Base-by-base conservation (phyloP, 2,329 filamentous ascomycete genomes). In the Talaromyces sp. region DNA sequence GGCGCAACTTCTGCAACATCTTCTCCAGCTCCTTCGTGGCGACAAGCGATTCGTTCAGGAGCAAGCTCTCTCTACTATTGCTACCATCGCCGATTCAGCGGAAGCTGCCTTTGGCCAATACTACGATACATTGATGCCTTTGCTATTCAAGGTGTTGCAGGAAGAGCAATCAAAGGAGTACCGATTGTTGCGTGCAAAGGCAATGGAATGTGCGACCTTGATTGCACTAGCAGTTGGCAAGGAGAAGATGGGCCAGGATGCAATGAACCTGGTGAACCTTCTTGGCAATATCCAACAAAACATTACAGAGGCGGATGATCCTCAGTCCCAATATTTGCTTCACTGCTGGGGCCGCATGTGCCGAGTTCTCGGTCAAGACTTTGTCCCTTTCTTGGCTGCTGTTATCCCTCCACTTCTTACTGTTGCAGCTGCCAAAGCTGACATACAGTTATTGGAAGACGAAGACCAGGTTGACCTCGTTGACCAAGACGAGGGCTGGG, bases 331-430 rank as follows among this genome's bases (percentile, higher is more conserved):
- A 69, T 99, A 99, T 74, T 83, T 99, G 38, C 90, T 99, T 77
- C 94, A 99, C 81, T 99, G 94, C 79, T 99, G 94, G 94, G 94
- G 94, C 57, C 88, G 94, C 54, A 99, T 99, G 94, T 97, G 93
- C 77, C 88, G 94, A 65, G 93, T 99, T 31, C 84, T 99, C 64
- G 92, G 90, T 21, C 80, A 85, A 54, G 92, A 97, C 68, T 99
- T 99, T 75, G 82, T 97, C 12, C 92, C 92, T 17, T 99, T 95
- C 81, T 82, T 99, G 58, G 87, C 88, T 41, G 92, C 87, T 55
- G 94, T 99, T 64, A 97, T 99, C 87, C 93, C 93, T 7, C 94
- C 94, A 21, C 82, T 99, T 59, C 83, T 97, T 61, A 88, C 95
- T 71, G 84, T 97, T 65, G 94, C 93, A 31, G 90, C 91, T 67